These are phyloP conservation scores for Daldinia caldariorum DNA, from an alignment of 495 filamentous ascomycete genomes.

Conservation along the genomic window DNA sequence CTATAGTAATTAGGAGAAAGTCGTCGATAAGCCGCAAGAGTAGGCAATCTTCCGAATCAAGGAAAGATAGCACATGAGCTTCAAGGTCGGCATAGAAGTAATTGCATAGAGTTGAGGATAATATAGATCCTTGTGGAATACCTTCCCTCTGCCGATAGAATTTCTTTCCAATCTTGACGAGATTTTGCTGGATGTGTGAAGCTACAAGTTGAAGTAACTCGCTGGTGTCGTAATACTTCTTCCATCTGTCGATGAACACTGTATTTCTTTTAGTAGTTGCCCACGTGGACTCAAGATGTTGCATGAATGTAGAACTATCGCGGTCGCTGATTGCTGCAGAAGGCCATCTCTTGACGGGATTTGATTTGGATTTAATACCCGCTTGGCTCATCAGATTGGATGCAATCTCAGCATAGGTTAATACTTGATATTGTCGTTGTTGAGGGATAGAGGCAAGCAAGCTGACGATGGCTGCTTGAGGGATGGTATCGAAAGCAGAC, in stretches of 20 bases:
- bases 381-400: constrained; percentile 49
- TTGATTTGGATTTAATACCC: constrained; percentile 44
- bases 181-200: constrained; percentile 81
- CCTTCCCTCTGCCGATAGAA: constrained; percentile 88
- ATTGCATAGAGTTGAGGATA: constrained; percentile 89
- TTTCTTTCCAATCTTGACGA: constrained; percentile 89
- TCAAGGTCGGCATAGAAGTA: constrained; percentile 94
- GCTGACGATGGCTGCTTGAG: constrained; percentile 75
- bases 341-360: constrained; percentile 71
- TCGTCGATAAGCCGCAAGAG: constrained; percentile 89
- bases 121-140: constrained; percentile 90
- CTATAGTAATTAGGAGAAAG: constrained; percentile 85
- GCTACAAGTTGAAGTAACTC: constrained; percentile 74
- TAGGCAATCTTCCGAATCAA: constrained; percentile 66
- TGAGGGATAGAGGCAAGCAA: constrained; percentile 72
- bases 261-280: constrained; percentile 66
- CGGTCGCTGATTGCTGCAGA: constrained; percentile 64
- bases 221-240: constrained; percentile 62
- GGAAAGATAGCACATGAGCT: constrained; percentile 70
- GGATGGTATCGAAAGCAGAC: constrained; percentile 95
- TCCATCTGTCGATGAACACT: constrained; percentile 75
- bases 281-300: constrained; percentile 61
- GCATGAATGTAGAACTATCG: constrained; percentile 63
- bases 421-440: constrained; percentile 73
- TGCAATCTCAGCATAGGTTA: constrained; percentile 77